Evolutionary conservation across 139 green algal genomes (phyloP).

Genomic region (Coelastrella sp.): DNA sequence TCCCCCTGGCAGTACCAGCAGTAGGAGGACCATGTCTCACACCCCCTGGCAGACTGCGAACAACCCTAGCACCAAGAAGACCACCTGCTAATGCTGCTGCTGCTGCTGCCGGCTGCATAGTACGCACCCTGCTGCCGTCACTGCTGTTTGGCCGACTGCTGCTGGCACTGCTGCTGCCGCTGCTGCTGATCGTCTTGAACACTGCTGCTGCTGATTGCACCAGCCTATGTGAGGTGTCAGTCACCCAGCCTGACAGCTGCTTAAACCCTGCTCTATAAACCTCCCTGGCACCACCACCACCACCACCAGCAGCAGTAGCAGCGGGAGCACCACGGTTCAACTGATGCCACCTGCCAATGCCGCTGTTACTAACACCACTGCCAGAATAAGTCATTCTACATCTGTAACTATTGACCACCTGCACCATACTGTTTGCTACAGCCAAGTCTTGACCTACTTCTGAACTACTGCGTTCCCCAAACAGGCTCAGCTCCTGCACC

Average conservation of each 20-base stretch:
- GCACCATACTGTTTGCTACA: neutral
- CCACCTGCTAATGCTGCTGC: neutral
- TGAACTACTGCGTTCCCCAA: neutral
- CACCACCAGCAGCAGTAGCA: no score
- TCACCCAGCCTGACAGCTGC: neutral
- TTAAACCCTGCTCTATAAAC: neutral
- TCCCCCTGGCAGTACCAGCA: neutral
- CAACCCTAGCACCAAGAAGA: no score
- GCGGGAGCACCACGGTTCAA: neutral
- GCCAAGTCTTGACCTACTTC: constrained; percentile 29
- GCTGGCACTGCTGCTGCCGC: neutral
- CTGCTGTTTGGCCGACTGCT: neutral
- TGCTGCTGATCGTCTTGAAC: neutral
- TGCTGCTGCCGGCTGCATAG: neutral
- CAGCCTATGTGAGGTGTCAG: neutral
- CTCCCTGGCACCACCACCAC: no score
- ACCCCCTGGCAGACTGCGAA: neutral
- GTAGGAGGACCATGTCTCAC: neutral
- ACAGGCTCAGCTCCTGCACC: neutral
- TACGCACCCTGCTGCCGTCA: neutral
- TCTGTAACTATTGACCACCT: neutral
- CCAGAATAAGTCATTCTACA: neutral
- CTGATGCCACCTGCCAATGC: neutral
- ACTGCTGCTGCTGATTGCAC: neutral
- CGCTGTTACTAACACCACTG: neutral